Conservation (phyloP, 139 green algal species). For the Trebouxia sp. region DNA sequence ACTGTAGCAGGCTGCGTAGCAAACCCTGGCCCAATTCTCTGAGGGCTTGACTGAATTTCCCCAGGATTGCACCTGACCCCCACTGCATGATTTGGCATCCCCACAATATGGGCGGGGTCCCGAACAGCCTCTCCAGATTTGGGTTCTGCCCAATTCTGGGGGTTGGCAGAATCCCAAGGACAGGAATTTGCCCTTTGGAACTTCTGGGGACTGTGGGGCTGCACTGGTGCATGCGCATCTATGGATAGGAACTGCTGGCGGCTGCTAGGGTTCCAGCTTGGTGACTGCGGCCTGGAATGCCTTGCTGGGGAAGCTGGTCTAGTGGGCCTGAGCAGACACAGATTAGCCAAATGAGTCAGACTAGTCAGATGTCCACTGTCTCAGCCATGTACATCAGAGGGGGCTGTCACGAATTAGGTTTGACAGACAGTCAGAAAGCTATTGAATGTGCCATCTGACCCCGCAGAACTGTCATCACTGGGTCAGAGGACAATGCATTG, state of each 20-base stretch:
- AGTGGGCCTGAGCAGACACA: not conserved
- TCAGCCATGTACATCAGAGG: no score
- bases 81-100: slow-evolving; percentile 2
- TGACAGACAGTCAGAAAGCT: no score
- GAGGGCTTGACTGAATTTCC: not conserved
- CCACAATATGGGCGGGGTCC: slow-evolving; percentile 5
- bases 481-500: no score
- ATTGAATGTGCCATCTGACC: no score
- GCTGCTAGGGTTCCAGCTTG: not conserved
- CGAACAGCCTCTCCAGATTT: not conserved
- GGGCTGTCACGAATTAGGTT: no score
- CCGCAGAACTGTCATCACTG: no score
- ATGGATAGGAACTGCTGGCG: not conserved
- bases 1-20: slow-evolving; percentile 3
- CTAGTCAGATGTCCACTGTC: no score
- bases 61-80: not conserved
- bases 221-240: not conserved
- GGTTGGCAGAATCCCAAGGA: not conserved
- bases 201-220: not conserved
- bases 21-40: not conserved
- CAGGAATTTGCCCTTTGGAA: not conserved
- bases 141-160: not conserved
- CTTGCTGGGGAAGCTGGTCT: not conserved
- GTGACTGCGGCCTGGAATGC: not conserved
- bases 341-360: no score